phyloP scores from a whole-genome alignment of 371 early-diverging fungal genomes.

The Rhizomucor pusillus region DNA sequence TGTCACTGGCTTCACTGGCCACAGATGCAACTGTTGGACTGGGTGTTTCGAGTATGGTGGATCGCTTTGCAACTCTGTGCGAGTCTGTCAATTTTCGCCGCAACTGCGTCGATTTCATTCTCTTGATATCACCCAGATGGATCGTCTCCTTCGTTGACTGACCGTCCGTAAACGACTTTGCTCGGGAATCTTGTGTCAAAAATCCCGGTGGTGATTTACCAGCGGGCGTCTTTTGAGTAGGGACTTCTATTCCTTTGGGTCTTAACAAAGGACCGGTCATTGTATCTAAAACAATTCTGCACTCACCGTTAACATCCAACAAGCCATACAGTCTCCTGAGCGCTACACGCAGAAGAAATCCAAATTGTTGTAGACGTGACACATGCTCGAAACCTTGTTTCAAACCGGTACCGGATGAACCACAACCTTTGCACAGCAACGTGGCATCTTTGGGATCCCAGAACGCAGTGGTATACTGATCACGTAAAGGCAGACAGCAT shows the following conservation, averaged over 20 bases:
- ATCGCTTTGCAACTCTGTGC: constrained; percentile 54
- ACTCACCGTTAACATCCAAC: constrained; percentile 62
- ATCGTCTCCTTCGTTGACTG: constrained; percentile 28
- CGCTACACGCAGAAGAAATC: constrained; percentile 81
- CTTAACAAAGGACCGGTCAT: background rate
- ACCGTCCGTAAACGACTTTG: constrained; percentile 6
- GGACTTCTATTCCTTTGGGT: background rate
- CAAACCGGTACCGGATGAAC: constrained; percentile 21
- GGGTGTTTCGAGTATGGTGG: constrained; percentile 58
- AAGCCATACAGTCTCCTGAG: constrained; percentile 79
- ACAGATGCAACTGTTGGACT: constrained; percentile 32
- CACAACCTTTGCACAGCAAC: constrained; percentile 46
- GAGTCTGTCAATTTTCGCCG: constrained; percentile 58
- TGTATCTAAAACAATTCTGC: too few relatives aligned
- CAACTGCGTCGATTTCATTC: constrained; percentile 59
- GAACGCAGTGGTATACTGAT: constrained; percentile 51
- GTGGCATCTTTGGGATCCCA: constrained; percentile 36
- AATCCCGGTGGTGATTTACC: constrained; percentile 3
- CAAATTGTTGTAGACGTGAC: constrained; percentile 90
- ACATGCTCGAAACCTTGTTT: constrained; percentile 66
- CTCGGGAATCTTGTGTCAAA: constrained; percentile 4
- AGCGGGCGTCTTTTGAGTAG: background rate
- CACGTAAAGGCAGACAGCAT: constrained; percentile 58
- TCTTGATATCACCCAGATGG: constrained; percentile 57
- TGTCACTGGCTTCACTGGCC: constrained; percentile 18